These are phyloP conservation scores for Kurtzmaniella quercitrusa DNA, from an alignment of 1,139 yeast genomes.

Conservation along the genomic window DNA sequence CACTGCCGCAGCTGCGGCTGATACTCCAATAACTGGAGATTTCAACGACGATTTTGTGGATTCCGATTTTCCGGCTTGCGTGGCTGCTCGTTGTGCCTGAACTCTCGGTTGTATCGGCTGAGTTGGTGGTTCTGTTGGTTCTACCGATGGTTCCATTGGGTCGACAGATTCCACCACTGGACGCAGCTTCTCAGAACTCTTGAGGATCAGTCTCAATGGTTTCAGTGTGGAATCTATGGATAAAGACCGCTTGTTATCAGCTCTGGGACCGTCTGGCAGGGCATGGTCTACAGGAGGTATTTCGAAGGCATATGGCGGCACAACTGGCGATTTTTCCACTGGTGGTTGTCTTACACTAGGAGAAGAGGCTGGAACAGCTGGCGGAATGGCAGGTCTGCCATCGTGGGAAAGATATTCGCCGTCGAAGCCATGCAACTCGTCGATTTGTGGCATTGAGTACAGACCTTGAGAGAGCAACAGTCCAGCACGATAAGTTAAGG, in stretches of 20 bases:
- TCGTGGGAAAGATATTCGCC: conserved; percentile 13
- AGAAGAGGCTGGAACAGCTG: not conserved
- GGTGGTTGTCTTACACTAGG: not conserved
- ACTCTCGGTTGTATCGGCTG: not conserved
- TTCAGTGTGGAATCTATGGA: conserved; percentile 9
- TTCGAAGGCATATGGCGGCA: not conserved
- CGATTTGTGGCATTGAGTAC: conserved; percentile 32
- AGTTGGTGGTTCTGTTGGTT: no score
- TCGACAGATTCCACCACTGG: not conserved
- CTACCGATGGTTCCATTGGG: no score
- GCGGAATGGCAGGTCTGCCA: not conserved
- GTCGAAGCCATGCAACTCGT: conserved; percentile 43
- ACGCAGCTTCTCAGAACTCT: conserved; percentile 13
- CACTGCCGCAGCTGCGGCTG: conserved; percentile 6
- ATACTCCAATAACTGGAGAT: conserved; percentile 1
- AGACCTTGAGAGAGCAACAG: conserved; percentile 5
- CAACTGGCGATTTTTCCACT: not conserved
- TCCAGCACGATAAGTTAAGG: conserved; percentile 15
- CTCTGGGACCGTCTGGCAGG: not conserved
- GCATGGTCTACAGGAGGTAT: not conserved
- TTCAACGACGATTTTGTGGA: conserved; percentile 11
- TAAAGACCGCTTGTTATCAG: not conserved
- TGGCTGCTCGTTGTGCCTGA: not conserved
- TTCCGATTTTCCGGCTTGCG: not conserved
- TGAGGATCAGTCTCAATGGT: conserved; percentile 36